A percentile compares a stretch with the other conserved stretches of the same genome.
These are phyloP conservation scores for Apium graveolens DNA, from an alignment of 129 eudicot genomes.

Conservation along the genomic window DNA sequence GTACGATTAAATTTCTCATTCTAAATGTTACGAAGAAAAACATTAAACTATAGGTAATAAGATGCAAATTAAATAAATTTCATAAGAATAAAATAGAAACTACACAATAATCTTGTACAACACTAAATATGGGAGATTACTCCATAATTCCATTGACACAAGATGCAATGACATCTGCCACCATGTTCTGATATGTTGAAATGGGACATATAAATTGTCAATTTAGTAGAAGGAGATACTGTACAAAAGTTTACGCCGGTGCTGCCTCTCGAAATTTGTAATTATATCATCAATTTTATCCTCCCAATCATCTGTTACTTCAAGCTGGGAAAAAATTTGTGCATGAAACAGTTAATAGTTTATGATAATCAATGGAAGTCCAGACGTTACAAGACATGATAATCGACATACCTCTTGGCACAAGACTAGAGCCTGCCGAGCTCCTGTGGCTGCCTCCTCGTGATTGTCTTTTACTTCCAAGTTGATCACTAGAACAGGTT, in stretches of 20 bases:
- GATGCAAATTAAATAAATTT: no score
- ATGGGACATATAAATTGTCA: background rate
- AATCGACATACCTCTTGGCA: slow-evolving; percentile 66
- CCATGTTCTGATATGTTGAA: no score
- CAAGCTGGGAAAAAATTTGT: slow-evolving; percentile 40
- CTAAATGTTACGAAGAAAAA: no score
- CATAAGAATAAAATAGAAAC: no score
- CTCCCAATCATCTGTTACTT: slow-evolving; percentile 69
- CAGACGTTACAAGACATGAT: background rate
- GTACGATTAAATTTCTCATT: no score
- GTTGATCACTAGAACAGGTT: slow-evolving; percentile 70
- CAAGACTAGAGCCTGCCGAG: slow-evolving; percentile 55
- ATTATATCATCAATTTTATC: slow-evolving; percentile 57
- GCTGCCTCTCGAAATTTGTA: slow-evolving; percentile 53
- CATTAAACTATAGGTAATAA: no score
- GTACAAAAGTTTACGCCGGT: slow-evolving; percentile 62
- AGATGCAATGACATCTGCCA: no score
- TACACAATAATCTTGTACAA: no score
- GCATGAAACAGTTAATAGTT: background rate
- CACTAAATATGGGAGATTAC: no score
- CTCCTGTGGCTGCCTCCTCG: slow-evolving; percentile 89
- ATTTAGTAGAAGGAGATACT: slow-evolving; percentile 61
- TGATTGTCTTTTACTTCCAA: slow-evolving; percentile 92
- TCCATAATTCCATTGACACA: no score
- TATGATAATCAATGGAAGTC: background rate